Evolutionary conservation across 1,139 yeast genomes (phyloP), one percentile per base, ranked within the genome.

Genomic region (Geotrichum cucujoidarum): DNA sequence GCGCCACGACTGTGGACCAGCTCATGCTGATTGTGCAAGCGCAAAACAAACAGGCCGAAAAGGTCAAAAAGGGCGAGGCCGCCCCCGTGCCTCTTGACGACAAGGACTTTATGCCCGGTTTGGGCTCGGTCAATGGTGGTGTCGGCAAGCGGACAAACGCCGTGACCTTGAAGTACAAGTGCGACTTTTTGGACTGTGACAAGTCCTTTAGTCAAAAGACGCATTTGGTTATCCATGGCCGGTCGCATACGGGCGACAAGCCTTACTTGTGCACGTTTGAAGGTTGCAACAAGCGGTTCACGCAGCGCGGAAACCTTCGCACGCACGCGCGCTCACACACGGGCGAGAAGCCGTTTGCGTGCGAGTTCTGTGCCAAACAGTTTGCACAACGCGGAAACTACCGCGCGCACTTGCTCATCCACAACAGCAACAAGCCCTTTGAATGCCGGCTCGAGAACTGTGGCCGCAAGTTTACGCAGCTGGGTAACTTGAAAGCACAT

Each of bases 161-260:
- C 20, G 52, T 57, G 16, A 52, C 54, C 37, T 54, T 59, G 37
- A 61, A 61, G 50, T 88, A 81, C 66, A 82, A 78, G 62, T 89
- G 97, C 64, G 72, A 74, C 6, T 85, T 73, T 61, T 68, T 67
- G 1, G 68, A 63, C 38, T 90, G 84, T 56, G 83, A 80, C 50
- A 88, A 88, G 66, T 71, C 83, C 50, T 90, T 90, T 60, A 85
- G 95, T 0, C 97, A 90, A 64, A 95, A 95, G 55, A 95, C 97
- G n/a, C 92, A 90, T 64, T 71, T 90, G 60, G 75, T 95, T 55
- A 88, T 95, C 1, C 97, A 90, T 69, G 72, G 83, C 57, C 73
- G 97, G 53, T 72, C 89, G 22, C 97, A 90, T 61, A 89, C 96
- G 1, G 97, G 97, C 27, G 69, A 66, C 48, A 55, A 69, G 44